phyloP scores from a whole-genome alignment of 495 filamentous ascomycete genomes.

The Xylaria palmicola region DNA sequence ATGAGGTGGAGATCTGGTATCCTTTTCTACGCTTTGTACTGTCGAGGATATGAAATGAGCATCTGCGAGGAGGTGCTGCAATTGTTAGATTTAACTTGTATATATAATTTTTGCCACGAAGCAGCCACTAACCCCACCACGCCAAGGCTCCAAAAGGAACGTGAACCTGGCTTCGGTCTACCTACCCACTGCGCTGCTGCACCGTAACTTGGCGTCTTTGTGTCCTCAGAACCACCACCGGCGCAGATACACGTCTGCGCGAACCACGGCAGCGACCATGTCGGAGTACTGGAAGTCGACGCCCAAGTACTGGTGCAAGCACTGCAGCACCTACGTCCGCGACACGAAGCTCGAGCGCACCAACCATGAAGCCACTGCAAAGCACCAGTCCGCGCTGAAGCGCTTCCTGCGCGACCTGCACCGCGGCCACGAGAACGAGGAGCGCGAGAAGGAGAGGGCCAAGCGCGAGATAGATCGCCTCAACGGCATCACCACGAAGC shows the following conservation, averaged over 20 bases:
- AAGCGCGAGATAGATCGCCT: constrained; percentile 84
- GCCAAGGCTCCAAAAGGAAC: not conserved
- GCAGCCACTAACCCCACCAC: too few relatives aligned
- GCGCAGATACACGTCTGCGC: not conserved
- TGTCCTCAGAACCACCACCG: not conserved
- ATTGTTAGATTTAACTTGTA: not conserved
- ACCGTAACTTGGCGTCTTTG: too few relatives aligned
- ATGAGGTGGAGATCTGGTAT: constrained; percentile 1
- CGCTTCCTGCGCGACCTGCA: constrained; percentile 88
- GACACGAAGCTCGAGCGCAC: constrained; percentile 87
- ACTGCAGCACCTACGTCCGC: constrained; percentile 86
- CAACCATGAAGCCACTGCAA: constrained; percentile 86
- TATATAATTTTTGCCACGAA: too few relatives aligned
- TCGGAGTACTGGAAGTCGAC: constrained; percentile 99
- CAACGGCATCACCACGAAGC: constrained; percentile 63
- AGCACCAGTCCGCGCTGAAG: constrained; percentile 86
- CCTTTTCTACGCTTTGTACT: constrained; percentile 1
- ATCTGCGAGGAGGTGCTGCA: not conserved
- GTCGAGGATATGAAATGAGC: constrained; percentile 1
- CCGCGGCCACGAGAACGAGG: constrained; percentile 71
- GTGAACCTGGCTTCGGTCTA: not conserved
- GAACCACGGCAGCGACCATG: constrained; percentile 53
- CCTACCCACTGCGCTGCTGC: too few relatives aligned
- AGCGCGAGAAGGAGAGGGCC: constrained; percentile 75
- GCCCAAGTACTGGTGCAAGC: constrained; percentile 96